These are phyloP conservation scores for Trichosanthes cucumerina DNA, from an alignment of 306 rosid species.

Conservation along the genomic window DNA sequence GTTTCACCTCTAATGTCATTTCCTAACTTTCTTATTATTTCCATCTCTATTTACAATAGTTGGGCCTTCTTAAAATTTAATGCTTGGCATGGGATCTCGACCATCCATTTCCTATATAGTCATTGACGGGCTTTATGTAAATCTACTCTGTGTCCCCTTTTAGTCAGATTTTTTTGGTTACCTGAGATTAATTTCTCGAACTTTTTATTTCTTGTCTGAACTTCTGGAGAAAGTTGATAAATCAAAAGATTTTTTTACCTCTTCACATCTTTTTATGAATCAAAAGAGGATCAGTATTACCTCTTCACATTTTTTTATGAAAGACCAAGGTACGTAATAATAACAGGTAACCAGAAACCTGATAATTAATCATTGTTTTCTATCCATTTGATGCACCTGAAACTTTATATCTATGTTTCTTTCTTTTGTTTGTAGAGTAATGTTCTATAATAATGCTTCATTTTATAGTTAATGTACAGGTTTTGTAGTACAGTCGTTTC, in stretches of 20 bases:
- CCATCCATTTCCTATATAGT: neutral
- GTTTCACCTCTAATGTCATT: neutral
- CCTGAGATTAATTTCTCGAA: neutral
- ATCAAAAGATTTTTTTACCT: neutral
- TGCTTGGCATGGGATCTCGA: neutral
- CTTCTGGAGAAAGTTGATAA: neutral
- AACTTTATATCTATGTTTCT: neutral
- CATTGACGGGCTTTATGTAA: neutral
- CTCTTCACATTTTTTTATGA: neutral
- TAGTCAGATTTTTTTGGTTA: neutral
- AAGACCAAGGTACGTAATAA: neutral
- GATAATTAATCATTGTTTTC: neutral
- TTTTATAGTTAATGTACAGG: neutral
- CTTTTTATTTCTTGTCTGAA: neutral
- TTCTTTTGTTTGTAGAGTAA: neutral
- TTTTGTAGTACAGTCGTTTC: neutral
- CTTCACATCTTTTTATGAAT: no score
- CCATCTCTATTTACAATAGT: neutral
- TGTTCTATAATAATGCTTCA: neutral
- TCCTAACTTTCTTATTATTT: neutral
- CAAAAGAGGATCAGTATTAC: neutral
- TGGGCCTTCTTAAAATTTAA: neutral
- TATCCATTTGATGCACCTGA: neutral
- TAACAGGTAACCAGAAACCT: neutral
- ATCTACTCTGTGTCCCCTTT: neutral